Evolutionary conservation across 2,329 filamentous ascomycete species (phyloP), one percentile per base, ranked within the genome.

Genomic region (Epichloe festucae): DNA sequence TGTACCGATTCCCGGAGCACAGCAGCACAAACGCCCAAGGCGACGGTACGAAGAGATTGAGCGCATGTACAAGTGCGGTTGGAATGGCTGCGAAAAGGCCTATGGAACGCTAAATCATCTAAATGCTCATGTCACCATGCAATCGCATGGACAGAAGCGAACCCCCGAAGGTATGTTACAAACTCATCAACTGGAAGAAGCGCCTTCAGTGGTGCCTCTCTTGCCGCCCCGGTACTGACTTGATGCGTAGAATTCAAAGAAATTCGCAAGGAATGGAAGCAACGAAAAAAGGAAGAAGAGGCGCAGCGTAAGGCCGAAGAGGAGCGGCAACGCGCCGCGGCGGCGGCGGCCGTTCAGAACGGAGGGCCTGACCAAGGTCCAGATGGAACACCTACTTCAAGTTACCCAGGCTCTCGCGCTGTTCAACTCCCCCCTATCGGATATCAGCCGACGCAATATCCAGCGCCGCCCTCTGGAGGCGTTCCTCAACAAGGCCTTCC

Each of bases 41-140:
- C 78, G 93, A 62, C 82, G 93, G 50, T 98, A 96, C 62, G 93
- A 98, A 70, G 93, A 98, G 67, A 98, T 98, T 61, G 93, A 98
- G 73, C 84, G 93, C 65, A 97, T 98, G 93, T 97, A 98, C 76
- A 97, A 97, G 70, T 98, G 93, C 65, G 93, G 91, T 27, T 97
- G 89, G 88, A 91, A 96, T 58, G 90, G 90, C 8, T 98, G 93
- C 65, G 93, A 98, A 70, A 98, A 98, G 72, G 93, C 93, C 3
- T 98, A 98, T 60, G 93, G 93, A 54, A 98, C 93, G 46, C 72
- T 98, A 55, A 98, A 98, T 68, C 93, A 98, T 67, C 69, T 98
- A 60, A 98, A 98, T 65, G 93, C 93, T 40, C 93, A 98, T 64
- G 93, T 98, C 47, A 97, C 93, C 14, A 97, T 97, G 93, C 93